Conservation (phyloP, 192 early-diverging fungal species). For the Backusella circina region DNA sequence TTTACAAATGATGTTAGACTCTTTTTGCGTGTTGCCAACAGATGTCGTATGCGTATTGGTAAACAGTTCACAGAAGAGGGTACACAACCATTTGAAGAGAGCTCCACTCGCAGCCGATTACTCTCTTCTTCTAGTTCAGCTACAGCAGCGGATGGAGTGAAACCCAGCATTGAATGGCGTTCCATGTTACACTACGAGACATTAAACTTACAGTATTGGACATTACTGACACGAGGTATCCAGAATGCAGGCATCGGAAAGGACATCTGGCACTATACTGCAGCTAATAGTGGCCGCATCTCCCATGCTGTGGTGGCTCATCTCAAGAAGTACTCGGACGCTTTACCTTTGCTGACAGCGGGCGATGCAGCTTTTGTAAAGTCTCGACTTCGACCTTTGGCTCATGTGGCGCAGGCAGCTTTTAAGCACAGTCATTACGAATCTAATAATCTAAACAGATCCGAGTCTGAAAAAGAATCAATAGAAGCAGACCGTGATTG, state of each 20-base stretch:
- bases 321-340: constrained; percentile 32
- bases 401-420: constrained; percentile 45
- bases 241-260: constrained; percentile 47
- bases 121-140: not conserved
- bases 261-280: constrained; percentile 53
- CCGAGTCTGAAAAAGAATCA: not conserved
- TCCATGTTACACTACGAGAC: constrained; percentile 37
- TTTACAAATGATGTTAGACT: constrained; percentile 54
- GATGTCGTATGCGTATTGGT: constrained; percentile 59
- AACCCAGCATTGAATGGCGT: constrained; percentile 7
- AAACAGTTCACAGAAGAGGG: constrained; percentile 47
- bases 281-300: constrained; percentile 40
- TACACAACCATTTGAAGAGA: constrained; percentile 27
- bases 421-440: constrained; percentile 29
- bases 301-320: constrained; percentile 43
- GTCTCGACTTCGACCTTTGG: constrained; percentile 39
- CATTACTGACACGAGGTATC: constrained; percentile 46
- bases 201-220: constrained; percentile 59
- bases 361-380: constrained; percentile 23
- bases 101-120: not conserved
- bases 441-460: not conserved
- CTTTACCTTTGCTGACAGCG: constrained; percentile 23
- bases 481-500: constrained; percentile 6
- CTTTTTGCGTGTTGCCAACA: constrained; percentile 50
- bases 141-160: not conserved